Percentiles rank a stretch among this genome's conserved stretches.
These are phyloP conservation scores for Corchorus olitorius DNA, from an alignment of 345 rosid genomes.

Conservation along the genomic window DNA sequence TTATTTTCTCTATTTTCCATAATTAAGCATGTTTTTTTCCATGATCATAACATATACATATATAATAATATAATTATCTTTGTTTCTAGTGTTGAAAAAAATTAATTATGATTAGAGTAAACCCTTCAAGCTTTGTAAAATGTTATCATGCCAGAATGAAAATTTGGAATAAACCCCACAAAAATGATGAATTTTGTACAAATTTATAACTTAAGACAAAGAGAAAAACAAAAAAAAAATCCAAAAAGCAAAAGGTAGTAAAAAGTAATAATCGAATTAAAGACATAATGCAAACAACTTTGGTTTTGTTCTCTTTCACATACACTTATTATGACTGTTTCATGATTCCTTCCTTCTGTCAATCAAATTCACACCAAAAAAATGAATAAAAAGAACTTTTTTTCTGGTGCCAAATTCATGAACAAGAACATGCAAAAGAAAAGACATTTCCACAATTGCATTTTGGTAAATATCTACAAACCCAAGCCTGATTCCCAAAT, in stretches of 20 bases:
- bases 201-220: background rate
- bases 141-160: background rate
- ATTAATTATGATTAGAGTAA: no score
- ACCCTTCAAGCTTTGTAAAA: background rate
- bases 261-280: background rate
- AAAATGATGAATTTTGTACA: background rate
- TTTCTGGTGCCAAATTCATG: background rate
- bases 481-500: background rate
- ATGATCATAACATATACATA: no score
- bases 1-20: background rate
- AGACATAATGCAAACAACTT: background rate
- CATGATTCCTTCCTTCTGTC: background rate
- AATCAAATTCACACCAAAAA: background rate
- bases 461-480: slow-evolving; percentile 7
- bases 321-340: background rate
- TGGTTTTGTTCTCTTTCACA: background rate
- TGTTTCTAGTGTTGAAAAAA: no score
- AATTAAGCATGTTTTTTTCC: background rate
- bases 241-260: background rate
- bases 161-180: background rate
- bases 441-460: background rate
- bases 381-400: background rate
- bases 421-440: background rate
- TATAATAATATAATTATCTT: no score
- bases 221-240: background rate